phyloP scores from a whole-genome alignment of 169 alveolate species.

The Eimeria acervulina region DNA sequence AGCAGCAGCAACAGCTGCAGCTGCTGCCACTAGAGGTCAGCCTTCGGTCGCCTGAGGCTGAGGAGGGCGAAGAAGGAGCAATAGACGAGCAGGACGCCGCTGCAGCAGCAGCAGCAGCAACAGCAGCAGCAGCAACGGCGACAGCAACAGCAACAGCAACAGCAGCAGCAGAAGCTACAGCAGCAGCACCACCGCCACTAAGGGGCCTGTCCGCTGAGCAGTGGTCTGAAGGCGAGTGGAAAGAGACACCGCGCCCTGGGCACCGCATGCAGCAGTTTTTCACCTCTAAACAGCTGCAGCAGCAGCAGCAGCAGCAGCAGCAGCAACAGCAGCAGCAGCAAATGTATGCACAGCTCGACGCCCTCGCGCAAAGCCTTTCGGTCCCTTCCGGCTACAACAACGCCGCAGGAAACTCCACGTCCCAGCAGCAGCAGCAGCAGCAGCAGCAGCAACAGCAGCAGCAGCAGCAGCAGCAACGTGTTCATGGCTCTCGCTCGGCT shows the following conservation, averaged over 20 bases:
- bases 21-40: neutral
- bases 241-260: neutral
- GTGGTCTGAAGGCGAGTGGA: conserved; percentile 43
- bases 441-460: neutral
- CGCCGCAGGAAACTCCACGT: neutral
- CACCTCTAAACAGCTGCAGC: no score
- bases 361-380: neutral
- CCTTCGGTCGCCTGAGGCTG: neutral
- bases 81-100: neutral
- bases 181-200: neutral
- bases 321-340: conserved; percentile 50
- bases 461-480: neutral
- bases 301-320: neutral
- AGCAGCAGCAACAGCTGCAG: neutral
- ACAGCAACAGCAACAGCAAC: neutral
- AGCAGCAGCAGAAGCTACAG: no score
- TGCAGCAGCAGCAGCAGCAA: conserved; percentile 1
- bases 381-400: neutral
- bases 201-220: neutral
- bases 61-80: neutral
- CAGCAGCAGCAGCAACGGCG: conserved; percentile 17
- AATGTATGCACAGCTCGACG: neutral
- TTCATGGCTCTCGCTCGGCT: neutral
- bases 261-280: conserved; percentile 18
- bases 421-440: neutral